A percentile compares a stretch with the other conserved stretches of the same genome.
Conservation (phyloP, 1,139 yeast genomes). For the Yamadazyma diddensiae region DNA sequence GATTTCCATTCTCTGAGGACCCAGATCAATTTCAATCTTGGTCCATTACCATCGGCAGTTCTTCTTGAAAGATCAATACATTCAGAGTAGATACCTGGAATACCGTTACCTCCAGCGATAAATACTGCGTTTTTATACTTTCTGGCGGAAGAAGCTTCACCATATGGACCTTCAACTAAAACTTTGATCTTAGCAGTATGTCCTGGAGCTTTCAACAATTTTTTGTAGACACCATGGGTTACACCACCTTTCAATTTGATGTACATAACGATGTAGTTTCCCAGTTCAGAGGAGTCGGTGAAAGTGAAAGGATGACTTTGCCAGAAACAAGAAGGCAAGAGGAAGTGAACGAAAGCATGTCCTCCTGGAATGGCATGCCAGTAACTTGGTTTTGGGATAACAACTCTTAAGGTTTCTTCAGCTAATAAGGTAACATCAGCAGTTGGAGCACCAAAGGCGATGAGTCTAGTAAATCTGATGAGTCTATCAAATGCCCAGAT, state of each 20-base stretch:
- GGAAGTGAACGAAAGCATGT: slow-evolving; percentile 45
- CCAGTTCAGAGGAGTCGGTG: slow-evolving; percentile 21
- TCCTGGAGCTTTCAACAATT: slow-evolving; percentile 26
- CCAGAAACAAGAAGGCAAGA: slow-evolving; percentile 43
- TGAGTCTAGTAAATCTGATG: slow-evolving; percentile 28
- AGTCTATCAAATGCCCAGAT: slow-evolving; percentile 43
- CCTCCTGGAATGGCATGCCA: slow-evolving; percentile 46
- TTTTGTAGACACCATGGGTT: slow-evolving; percentile 26
- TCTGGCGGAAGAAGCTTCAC: slow-evolving; percentile 27
- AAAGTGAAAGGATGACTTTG: slow-evolving; percentile 38
- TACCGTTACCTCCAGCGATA: slow-evolving; percentile 41
- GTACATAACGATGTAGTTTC: slow-evolving; percentile 23
- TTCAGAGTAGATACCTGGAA: slow-evolving; percentile 40
- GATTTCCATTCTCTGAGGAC: slow-evolving; percentile 39
- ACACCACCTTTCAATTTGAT: slow-evolving; percentile 33
- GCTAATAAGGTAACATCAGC: slow-evolving; percentile 34
- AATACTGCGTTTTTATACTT: slow-evolving; percentile 29
- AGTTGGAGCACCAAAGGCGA: slow-evolving; percentile 31
- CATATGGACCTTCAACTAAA: slow-evolving; percentile 38
- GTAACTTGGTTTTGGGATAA: slow-evolving; percentile 33
- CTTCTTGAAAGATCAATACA: slow-evolving; percentile 17
- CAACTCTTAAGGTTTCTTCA: slow-evolving; percentile 37
- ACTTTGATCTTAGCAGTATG: slow-evolving; percentile 25
- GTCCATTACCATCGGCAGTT: slow-evolving; percentile 10
- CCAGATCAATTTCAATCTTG: slow-evolving; percentile 34